These are phyloP conservation scores for Purpureocillium takamizusanense DNA, from an alignment of 2,329 filamentous ascomycete genomes.

Conservation along the genomic window DNA sequence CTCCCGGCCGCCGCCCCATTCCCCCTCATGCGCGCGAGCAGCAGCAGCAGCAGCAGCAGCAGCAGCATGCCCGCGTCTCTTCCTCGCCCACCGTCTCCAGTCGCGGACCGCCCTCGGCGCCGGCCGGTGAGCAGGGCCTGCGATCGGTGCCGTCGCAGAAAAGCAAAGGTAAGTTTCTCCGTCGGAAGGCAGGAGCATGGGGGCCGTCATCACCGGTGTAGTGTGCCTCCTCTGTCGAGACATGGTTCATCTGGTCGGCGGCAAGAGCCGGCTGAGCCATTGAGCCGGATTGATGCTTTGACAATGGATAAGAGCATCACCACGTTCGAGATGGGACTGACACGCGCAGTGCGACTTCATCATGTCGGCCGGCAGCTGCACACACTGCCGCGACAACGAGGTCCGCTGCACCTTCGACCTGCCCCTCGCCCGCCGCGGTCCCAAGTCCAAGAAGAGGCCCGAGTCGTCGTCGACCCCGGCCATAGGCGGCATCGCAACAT, in stretches of 20 bases:
- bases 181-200: no score
- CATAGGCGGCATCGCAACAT: background rate
- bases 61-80: constrained; percentile 9
- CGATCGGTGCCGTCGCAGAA: constrained; percentile 26
- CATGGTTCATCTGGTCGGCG: no score
- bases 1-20: no score
- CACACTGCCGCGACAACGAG: constrained; percentile 21
- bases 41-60: no score
- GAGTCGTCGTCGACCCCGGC: constrained; percentile 7
- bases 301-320: no score
- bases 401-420: constrained; percentile 26
- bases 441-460: constrained; percentile 20
- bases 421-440: constrained; percentile 27
- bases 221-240: no score
- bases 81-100: constrained; percentile 7
- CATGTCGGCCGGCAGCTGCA: constrained; percentile 14
- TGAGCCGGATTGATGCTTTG: no score
- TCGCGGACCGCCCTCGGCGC: constrained; percentile 8
- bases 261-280: no score
- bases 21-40: no score
- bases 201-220: no score
- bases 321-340: no score
- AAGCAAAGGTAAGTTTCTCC: constrained; percentile 20
- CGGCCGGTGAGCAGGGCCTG: constrained; percentile 19
- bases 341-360: constrained; percentile 17